These are phyloP conservation scores for Pseudopyrenochaeta lycopersici DNA, from an alignment of 2,329 filamentous ascomycete species.

Conservation along the genomic window DNA sequence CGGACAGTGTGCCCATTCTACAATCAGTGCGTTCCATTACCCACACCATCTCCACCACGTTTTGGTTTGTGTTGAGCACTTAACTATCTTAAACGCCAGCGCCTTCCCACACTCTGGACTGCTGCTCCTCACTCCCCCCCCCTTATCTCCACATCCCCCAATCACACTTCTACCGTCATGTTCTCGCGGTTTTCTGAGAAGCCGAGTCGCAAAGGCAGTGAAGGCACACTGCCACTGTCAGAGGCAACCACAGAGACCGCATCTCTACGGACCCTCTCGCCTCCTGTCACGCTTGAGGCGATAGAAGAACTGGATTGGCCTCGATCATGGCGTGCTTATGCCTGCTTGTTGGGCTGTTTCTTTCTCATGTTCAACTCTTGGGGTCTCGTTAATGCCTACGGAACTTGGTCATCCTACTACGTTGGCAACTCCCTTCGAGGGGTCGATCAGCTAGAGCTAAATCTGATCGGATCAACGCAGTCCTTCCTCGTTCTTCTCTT, in stretches of 20 bases:
- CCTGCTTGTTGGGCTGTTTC: conserved; percentile 57
- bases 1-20: conserved; percentile 9
- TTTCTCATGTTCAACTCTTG: conserved; percentile 62
- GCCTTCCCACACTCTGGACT: conserved; percentile 11
- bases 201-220: conserved; percentile 28
- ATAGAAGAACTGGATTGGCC: conserved; percentile 54
- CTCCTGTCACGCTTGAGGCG: conserved; percentile 20
- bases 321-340: conserved; percentile 54
- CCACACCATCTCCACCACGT: conserved; percentile 26
- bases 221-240: conserved; percentile 34
- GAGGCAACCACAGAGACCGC: conserved; percentile 28
- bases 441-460: conserved; percentile 53
- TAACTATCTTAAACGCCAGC: conserved; percentile 12
- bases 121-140: conserved; percentile 11
- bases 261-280: conserved; percentile 32
- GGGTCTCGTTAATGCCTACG: conserved; percentile 60
- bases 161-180: conserved; percentile 22
- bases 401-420: conserved; percentile 61
- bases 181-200: conserved; percentile 21
- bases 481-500: conserved; percentile 57
- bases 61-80: conserved; percentile 27
- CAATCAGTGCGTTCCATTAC: conserved; percentile 22
- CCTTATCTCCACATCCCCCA: conserved; percentile 5
- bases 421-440: conserved; percentile 54
- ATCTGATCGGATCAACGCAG: conserved; percentile 59